Evolutionary conservation across 305 asterid species (phyloP).

Genomic region (Solanum hybrid): DNA sequence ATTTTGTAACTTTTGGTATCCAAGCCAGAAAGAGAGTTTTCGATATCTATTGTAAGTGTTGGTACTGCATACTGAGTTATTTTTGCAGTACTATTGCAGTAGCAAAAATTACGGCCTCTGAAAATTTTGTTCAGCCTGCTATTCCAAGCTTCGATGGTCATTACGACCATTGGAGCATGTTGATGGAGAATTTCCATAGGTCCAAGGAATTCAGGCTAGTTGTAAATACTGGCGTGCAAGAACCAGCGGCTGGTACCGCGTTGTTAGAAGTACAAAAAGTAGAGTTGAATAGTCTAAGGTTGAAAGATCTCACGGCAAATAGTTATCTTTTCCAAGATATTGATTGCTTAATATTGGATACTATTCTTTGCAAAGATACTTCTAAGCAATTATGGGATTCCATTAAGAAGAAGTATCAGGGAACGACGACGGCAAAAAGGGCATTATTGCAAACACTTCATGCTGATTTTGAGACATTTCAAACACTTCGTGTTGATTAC

Average conservation of each 20-base stretch:
- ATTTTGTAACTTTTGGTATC: neutral
- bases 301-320: neutral
- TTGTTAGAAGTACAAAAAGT: neutral
- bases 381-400: no score
- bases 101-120: neutral
- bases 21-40: neutral
- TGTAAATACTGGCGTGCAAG: no score
- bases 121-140: neutral
- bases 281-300: neutral
- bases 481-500: neutral
- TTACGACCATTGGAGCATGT: neutral
- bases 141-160: neutral
- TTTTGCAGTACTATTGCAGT: neutral
- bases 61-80: neutral
- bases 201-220: neutral
- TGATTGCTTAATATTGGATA: neutral
- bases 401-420: neutral
- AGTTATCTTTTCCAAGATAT: neutral
- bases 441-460: neutral
- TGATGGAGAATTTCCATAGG: neutral
- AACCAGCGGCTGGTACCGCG: neutral
- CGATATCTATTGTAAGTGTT: neutral
- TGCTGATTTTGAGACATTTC: neutral
- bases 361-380: no score
- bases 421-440: neutral